Base-by-base conservation (phyloP, 257 asterid species). In the Voacanga thouarsii region DNA sequence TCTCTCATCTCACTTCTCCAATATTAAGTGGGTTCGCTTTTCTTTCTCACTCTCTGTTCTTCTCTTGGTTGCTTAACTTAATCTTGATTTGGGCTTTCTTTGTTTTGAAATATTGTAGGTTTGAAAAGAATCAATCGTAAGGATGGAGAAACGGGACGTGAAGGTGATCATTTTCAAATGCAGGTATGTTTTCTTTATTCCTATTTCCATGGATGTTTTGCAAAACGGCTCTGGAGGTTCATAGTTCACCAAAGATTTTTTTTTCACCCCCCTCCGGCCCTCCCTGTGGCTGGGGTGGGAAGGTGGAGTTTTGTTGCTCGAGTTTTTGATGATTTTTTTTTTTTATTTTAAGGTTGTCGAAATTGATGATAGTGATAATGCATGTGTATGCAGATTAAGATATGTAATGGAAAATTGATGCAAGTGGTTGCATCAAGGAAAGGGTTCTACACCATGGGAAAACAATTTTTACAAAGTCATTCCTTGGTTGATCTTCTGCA, bases 401-500 rank as follows among this genome's bases (percentile, higher is more conserved):
- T 96, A 82, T 96, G 99, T 86, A 96, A 96, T 76, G 99, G 99
- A 81, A 96, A 93, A 89, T 80, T 86, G 64, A 86, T 93, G 70
- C 97, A 90, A 77, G 97, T 93, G 80, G 90, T 90, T 88, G 95
- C 98, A 64, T 88, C 98, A n/a, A 84, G 15, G 74, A 90, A 89
- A 82, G 99, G 99, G 76, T 96, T 93, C 90, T 90, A 93, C 82
- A 89, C 95, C 30, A 76, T 78, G 66, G 98, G 98, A 53, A 96
- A 91, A 79, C 97, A 94, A 72, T 82, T 83, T 81, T 43, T 92
- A 77, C 96, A 77, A 79, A 91, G 93, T 82, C 95, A 91, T 84
- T 92, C 97, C 80, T 88, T 96, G 89, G 95, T 93, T 78, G 99
- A 96, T 92, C 98, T 96, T 88, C 91, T 96, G 85, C 99, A 96